Conservation (phyloP, 495 filamentous ascomycete species). For the Chaetomium fimeti region DNA sequence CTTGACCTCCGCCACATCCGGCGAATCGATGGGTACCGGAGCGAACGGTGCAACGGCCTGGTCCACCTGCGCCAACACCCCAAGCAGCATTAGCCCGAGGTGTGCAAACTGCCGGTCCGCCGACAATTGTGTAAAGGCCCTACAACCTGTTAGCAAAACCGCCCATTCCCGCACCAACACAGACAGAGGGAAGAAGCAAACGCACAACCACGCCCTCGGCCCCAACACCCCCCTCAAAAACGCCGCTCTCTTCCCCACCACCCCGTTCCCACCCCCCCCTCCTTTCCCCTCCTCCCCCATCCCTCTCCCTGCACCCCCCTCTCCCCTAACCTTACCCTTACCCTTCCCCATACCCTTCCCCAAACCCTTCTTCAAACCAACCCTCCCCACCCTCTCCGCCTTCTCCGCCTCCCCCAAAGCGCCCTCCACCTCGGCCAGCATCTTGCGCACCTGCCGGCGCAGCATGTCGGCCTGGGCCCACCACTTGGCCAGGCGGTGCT, state of each 20-base stretch:
- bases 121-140: constrained; percentile 66
- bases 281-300: constrained; percentile 24
- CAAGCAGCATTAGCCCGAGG: constrained; percentile 74
- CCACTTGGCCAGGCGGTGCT: constrained; percentile 71
- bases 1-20: too few species aligned
- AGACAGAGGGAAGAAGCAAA: constrained; percentile 9
- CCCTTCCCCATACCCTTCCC: constrained; percentile 16
- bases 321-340: constrained; percentile 20
- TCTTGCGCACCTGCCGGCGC: constrained; percentile 57
- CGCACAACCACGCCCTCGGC: constrained; percentile 40
- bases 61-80: constrained; percentile 59
- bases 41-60: constrained; percentile 40
- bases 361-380: not conserved
- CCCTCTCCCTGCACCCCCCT: not conserved
- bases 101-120: constrained; percentile 73
- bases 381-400: constrained; percentile 20
- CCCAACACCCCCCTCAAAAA: constrained; percentile 25
- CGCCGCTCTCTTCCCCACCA: constrained; percentile 22
- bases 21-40: not conserved
- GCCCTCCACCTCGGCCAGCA: constrained; percentile 46
- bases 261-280: not conserved
- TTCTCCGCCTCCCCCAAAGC: constrained; percentile 32
- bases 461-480: constrained; percentile 68
- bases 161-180: constrained; percentile 8
- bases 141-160: constrained; percentile 17